A percentile compares a stretch with the other conserved stretches of the same genome.
These are phyloP conservation scores for Hyaloscypha finlandica DNA, from an alignment of 495 filamentous ascomycete genomes.

Conservation along the genomic window DNA sequence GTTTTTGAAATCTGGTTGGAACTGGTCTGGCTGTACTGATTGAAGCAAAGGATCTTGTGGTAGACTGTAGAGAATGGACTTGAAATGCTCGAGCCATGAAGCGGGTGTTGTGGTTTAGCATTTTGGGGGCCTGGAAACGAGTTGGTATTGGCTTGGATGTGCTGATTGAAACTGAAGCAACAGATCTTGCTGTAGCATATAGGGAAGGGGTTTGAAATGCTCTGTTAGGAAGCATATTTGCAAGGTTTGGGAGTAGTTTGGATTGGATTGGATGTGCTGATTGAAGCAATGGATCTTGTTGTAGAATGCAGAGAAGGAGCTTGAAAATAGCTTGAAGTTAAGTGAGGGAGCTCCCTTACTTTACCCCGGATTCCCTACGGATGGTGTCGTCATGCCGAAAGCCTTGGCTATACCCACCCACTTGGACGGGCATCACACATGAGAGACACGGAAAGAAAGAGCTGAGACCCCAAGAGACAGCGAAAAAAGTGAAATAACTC, in stretches of 20 bases:
- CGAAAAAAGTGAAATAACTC: neutral
- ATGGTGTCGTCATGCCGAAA: neutral
- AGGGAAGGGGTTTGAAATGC: no score
- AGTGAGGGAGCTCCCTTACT: neutral
- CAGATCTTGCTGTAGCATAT: no score
- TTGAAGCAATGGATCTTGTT: no score
- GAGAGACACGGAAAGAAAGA: no score
- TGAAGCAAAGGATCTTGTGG: no score
- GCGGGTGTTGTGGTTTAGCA: neutral
- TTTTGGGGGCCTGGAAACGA: neutral
- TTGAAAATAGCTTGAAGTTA: neutral
- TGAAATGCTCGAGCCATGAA: neutral
- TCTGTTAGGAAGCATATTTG: no score
- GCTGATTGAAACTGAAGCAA: neutral
- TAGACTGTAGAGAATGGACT: no score
- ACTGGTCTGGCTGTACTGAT: conserved; percentile 2
- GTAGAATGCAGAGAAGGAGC: no score
- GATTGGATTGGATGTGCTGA: neutral
- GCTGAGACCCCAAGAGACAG: neutral
- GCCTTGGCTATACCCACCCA: neutral
- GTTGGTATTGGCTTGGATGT: neutral
- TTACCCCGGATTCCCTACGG: neutral
- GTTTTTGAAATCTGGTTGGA: neutral
- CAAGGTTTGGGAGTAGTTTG: no score
- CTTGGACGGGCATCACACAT: no score